A percentile compares a stretch with the other conserved stretches of the same genome.
Conservation (phyloP, 306 rosid species). For the Dicorynia guianensis region DNA sequence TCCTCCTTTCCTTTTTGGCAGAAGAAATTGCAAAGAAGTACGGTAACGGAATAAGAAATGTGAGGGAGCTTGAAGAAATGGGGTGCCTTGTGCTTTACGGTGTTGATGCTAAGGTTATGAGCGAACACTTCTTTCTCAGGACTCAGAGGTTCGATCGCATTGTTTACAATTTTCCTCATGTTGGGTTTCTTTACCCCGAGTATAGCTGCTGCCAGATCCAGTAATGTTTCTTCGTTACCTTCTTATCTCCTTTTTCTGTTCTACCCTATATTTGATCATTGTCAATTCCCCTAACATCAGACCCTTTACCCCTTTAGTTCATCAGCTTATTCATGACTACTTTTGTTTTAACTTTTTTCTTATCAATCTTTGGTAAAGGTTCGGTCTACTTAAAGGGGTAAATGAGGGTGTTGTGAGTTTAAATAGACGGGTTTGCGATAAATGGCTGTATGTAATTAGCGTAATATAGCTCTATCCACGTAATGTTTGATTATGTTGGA, state of each 20-base stretch:
- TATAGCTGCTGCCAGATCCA: conserved; percentile 74
- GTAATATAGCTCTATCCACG: background rate
- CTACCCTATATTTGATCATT: background rate
- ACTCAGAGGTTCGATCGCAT: conserved; percentile 83
- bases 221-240: conserved; percentile 42
- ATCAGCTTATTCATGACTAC: background rate
- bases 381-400: background rate
- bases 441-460: background rate
- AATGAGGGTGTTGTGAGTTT: background rate
- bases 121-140: conserved; percentile 73
- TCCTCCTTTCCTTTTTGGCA: conserved; percentile 34
- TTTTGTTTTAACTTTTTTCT: background rate
- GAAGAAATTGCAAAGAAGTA: conserved; percentile 65
- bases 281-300: background rate
- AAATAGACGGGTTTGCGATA: conserved; percentile 6
- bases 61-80: conserved; percentile 73
- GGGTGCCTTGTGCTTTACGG: conserved; percentile 66
- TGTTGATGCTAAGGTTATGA: conserved; percentile 74
- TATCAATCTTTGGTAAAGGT: background rate
- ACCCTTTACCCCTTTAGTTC: background rate
- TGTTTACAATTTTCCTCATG: conserved; percentile 88
- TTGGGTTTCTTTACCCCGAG: conserved; percentile 78
- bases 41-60: conserved; percentile 62
- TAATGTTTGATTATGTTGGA: background rate
- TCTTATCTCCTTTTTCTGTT: background rate